Base-by-base conservation (phyloP, 495 filamentous ascomycete species). In the Hypomontagnella submonticulosa region DNA sequence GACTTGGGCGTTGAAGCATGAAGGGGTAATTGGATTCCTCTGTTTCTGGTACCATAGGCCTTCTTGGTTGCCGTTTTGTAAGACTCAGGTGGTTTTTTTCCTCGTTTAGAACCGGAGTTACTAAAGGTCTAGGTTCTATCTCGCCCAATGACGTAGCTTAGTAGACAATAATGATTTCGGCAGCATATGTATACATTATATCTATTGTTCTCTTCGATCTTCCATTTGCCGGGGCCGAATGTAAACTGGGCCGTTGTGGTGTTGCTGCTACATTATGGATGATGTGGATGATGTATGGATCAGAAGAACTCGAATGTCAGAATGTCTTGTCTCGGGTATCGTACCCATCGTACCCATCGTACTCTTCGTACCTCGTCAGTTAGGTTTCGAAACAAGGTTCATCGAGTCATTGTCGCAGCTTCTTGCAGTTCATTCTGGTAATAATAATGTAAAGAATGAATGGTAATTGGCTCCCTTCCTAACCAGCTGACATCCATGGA, bases 101-200 rank as follows among this genome's bases (percentile, higher is more conserved):
- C 46, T 34, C 20, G 27, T 65, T 47, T 42, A 34, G 49, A 49
- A 52, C 49, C 38, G 41, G 55, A 66, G 49, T 54, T 48, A 54
- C 41, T 60, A 27, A 34, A 33, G 23, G 23, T 27, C 23, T 6
- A 27, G 23, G 16, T 53, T 18, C 9, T 19, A 57, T 51, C 57
- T 67, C 52, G 57, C 63, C 23, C 63, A 67, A 67, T 67, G 63
- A 67, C 63, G 63, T 67, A 60, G 63, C 63, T 47, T 41, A 43
- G 23, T 55, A 2, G 38, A 67, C 20, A 57, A 66, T 50, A 59
- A 59, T 42, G 33, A 55, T 27, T 48, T 53, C 42, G 41, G 19
- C 20, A 27, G 19, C 19, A 55, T 41, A 36, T 36, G 23, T 50
- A 30, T 50, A 50, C n/a, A 30, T 8, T 50, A 13, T 33, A 58